Base-by-base conservation (phyloP, 1,284 basidiomycete genomes). In the Lignosus rhinocerotis region DNA sequence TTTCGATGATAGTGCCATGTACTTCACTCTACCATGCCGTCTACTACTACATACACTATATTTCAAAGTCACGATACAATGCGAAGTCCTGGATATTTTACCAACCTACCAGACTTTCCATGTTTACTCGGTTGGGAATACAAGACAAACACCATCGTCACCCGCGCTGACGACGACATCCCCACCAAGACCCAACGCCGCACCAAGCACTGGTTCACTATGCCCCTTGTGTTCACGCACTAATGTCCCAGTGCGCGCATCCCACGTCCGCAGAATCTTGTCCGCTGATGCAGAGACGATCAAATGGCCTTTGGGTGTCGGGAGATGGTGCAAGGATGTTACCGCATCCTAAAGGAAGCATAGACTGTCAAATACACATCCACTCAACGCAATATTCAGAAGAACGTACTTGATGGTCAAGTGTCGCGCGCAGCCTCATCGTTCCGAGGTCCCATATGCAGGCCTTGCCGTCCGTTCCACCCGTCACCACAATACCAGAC, bases 401-500 rank as follows among this genome's bases (percentile, higher is more conserved):
- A 38, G 36, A 12, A 79, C 84, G 59, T 62, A 94, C 92, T 73
- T 87, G 79, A 69, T 96, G 94, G 62, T 89, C 80, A 7, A 95
- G 76, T 32, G 92, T 93, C 21, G 88, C 82, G 57, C 95, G 84
- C 49, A 94, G 73, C 59, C 90, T 82, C 79, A 91, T 92, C 12
- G 93, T 94, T 48, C 83, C 83, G 41, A 96, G 80, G 75, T 99
- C 96, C 94, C 95, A 98, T 44, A 98, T 88, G 69, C 92, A 93
- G 30, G 89, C 90, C 72, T 93, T 95, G 0, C 96, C 95, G 71
- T 99, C 97, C 9, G 96, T 98, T 2, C 86, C 94, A 8, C 92
- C 95, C 1, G 92, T 95, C 1, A 95, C 86, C 31, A 90, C 90
- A 14, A 93, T 84, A 33, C 89, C 87, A 47, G 81, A 81, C 47